Percentiles rank a stretch among this genome's conserved stretches.
Evolutionary conservation across 2,329 filamentous ascomycete genomes (phyloP).

Genomic region (Calonectria crousiana): DNA sequence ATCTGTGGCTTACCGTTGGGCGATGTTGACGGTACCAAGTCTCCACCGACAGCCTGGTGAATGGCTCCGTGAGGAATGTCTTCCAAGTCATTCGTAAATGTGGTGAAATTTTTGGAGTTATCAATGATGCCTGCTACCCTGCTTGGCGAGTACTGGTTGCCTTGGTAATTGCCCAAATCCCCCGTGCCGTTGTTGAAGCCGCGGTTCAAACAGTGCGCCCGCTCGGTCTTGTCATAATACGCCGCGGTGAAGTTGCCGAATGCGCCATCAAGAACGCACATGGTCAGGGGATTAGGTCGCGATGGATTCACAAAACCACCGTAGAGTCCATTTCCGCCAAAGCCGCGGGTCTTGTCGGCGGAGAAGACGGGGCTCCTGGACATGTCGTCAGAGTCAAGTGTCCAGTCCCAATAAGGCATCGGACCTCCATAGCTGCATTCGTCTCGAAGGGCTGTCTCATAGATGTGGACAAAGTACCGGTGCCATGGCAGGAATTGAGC

Average conservation of each 20-base stretch:
- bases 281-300: neutral
- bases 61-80: neutral
- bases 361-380: neutral
- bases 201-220: neutral
- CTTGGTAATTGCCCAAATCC: neutral
- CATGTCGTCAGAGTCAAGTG: neutral
- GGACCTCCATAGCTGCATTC: neutral
- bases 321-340: neutral
- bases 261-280: conserved; percentile 1
- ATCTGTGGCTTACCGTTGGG: neutral
- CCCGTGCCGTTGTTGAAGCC: neutral
- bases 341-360: neutral
- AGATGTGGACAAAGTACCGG: neutral
- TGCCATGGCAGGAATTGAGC: neutral
- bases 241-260: neutral
- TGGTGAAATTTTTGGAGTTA: neutral
- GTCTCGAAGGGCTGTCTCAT: neutral
- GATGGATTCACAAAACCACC: neutral
- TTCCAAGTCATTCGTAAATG: neutral
- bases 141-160: neutral
- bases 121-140: neutral
- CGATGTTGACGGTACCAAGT: neutral
- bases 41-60: neutral
- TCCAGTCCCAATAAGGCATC: conserved; percentile 6
- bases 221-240: neutral